Base-by-base conservation (phyloP, 352 stramenopile species). In the Heterotrichella gracilis region DNA sequence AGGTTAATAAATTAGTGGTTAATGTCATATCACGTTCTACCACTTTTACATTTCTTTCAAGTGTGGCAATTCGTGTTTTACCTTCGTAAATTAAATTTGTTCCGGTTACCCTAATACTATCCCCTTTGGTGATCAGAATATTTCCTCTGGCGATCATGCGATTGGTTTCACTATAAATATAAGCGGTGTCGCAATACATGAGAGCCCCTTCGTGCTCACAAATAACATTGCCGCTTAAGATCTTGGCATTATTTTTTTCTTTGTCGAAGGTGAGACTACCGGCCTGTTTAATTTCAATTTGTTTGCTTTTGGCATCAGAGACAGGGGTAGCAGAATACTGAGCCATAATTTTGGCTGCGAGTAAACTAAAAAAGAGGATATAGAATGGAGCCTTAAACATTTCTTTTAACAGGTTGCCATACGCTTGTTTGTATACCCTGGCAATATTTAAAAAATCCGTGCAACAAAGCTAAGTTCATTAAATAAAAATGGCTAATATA, bases 171-270 rank as follows among this genome's bases (percentile, higher is more conserved):
- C n/a, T n/a, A n/a, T 17, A 53, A n/a, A 53, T 53, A 9, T 17
- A 53, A 53, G 32, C 32, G 9, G 32, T 53, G n/a, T 53, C 32
- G n/a, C 32, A 53, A 53, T 53, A n/a, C 32, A 53, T 17, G 9
- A 53, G n/a, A 53, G 32, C 32, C 32, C 32, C 32, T 53, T 53
- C 32, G 32, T 53, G 32, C 32, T 53, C 32, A n/a, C 32, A 53
- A 53, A 53, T n/a, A 53, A 53, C 32, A 53, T 53, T 53, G 9
- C 32, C 32, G 32, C 9, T 53, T 17, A 53, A n/a, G 9, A 53
- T n/a, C n/a, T 53, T 53, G 32, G 32, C 32, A n/a, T 53, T 53
- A n/a, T 53, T 53, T 53, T 53, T 53, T 53, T 53, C 32, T n/a
- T 53, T 9, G 32, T 53, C 32, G 32, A 53, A 53, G n/a, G 32